Base-by-base conservation (phyloP, 306 rosid species). In the Lathyrus sativus region DNA sequence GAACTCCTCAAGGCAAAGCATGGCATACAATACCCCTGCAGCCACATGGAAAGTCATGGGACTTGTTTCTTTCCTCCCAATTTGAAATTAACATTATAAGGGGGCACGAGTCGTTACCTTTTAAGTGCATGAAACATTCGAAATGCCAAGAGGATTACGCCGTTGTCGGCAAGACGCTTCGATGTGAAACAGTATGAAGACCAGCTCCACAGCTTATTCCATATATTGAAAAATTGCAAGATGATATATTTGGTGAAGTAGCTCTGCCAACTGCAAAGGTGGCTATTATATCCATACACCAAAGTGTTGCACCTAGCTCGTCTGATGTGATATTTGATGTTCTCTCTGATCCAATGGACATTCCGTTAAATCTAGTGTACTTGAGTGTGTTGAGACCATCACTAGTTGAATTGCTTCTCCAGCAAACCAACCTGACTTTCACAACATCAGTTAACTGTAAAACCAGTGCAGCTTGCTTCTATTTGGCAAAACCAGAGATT, bases 141-240 rank as follows among this genome's bases (percentile, higher is more conserved):
- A n/a, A n/a, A n/a, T n/a, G n/a, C n/a, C n/a, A n/a, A n/a, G n/a
- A n/a, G n/a, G n/a, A n/a, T n/a, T n/a, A n/a, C n/a, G n/a, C n/a
- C n/a, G n/a, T n/a, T n/a, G n/a, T n/a, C n/a, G n/a, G n/a, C n/a
- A n/a, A n/a, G n/a, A n/a, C n/a, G n/a, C n/a, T n/a, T n/a, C n/a
- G n/a, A n/a, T n/a, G n/a, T n/a, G n/a, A n/a, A n/a, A n/a, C n/a
- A n/a, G n/a, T n/a, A n/a, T n/a, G n/a, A 71, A 86, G 77, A 74
- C 96, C 96, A 10, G 96, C 86, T 75, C 68, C 74, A 17, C 75
- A 93, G 77, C 87, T 93, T 75, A 79, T 90, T 74, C 96, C 96
- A 11, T 86, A 76, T 65, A 65, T 93, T 11, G 73, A 72, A 72
- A 72, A 72, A 86, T 73, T 93, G 82, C 96, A 90, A 76, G 81